Conservation (phyloP, 2,329 filamentous ascomycete genomes). For the Fusarium staphyleae region DNA sequence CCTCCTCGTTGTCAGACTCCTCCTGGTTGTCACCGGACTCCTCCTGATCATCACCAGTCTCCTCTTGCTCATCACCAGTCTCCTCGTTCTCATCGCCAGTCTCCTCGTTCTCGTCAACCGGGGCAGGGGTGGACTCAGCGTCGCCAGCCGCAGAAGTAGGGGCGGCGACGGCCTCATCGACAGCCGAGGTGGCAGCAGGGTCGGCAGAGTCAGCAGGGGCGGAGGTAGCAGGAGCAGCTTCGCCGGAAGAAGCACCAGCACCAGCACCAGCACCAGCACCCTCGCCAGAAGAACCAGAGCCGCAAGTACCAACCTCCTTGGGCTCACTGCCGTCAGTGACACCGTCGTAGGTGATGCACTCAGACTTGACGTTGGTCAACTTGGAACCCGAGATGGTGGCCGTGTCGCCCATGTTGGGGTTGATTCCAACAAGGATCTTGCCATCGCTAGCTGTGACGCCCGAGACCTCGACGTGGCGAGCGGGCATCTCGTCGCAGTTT, state of each 20-base stretch:
- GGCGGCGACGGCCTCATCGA: neutral
- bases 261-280: conserved; percentile 5
- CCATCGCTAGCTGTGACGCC: conserved; percentile 37
- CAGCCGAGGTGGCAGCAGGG: neutral
- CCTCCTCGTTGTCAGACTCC: neutral
- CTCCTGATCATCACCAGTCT: conserved; percentile 9
- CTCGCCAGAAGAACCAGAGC: no score
- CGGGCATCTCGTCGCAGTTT: conserved; percentile 39
- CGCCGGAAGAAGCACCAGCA: conserved; percentile 2
- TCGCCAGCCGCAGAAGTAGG: neutral
- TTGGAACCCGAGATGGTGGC: conserved; percentile 28
- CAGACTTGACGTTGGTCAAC: conserved; percentile 26
- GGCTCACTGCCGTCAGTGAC: conserved; percentile 40
- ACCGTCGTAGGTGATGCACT: conserved; percentile 36
- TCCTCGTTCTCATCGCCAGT: neutral
- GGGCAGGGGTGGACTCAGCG: no score
- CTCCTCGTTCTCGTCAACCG: neutral
- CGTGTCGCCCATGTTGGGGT: conserved; percentile 37
- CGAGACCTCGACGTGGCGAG: conserved; percentile 36
- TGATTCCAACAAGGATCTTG: conserved; percentile 37
- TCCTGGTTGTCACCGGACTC: conserved; percentile 2
- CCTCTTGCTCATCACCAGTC: conserved; percentile 6
- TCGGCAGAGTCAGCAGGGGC: neutral
- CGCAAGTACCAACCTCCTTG: conserved; percentile 34
- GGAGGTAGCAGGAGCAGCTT: conserved; percentile 9